Conservation (phyloP, 1,139 yeast genomes). For the Protomyces macrosporus region DNA sequence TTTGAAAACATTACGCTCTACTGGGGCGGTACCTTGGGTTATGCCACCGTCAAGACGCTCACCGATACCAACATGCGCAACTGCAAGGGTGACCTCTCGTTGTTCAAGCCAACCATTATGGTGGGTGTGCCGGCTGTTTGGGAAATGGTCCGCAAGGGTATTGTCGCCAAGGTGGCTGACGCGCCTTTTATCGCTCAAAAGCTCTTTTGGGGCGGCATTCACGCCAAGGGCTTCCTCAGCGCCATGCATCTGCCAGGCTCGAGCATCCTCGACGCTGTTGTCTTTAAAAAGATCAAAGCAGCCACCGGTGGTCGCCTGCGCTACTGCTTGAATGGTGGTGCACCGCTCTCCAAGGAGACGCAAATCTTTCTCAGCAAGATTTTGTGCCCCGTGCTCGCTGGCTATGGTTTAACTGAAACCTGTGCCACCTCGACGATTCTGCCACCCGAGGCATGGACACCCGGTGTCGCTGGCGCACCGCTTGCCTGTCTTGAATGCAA, state of each 20-base stretch:
- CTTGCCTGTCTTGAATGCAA: slow-evolving; percentile 81
- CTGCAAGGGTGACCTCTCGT: slow-evolving; percentile 81
- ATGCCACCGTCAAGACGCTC: slow-evolving; percentile 87
- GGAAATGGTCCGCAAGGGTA: slow-evolving; percentile 94
- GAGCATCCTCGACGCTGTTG: slow-evolving; percentile 54
- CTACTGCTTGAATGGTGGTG: slow-evolving; percentile 82
- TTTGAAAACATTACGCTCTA: slow-evolving; percentile 73
- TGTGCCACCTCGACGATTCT: slow-evolving; percentile 78
- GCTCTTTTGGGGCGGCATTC: slow-evolving; percentile 83
- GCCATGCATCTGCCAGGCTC: slow-evolving; percentile 70
- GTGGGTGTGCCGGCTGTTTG: slow-evolving; percentile 99
- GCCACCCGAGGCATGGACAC: slow-evolving; percentile 60
- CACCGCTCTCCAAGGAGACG: slow-evolving; percentile 82
- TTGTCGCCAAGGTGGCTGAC: slow-evolving; percentile 64
- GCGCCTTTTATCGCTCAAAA: slow-evolving; percentile 66
- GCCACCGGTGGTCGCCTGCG: slow-evolving; percentile 92
- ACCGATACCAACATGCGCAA: slow-evolving; percentile 75
- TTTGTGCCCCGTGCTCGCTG: slow-evolving; percentile 83
- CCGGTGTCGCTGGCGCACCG: slow-evolving; percentile 74
- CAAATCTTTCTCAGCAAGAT: slow-evolving; percentile 73
- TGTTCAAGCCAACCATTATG: slow-evolving; percentile 87
- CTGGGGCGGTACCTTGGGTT: slow-evolving; percentile 91
- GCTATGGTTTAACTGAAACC: slow-evolving; percentile 96
- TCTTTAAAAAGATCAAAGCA: slow-evolving; percentile 82
- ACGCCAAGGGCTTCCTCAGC: slow-evolving; percentile 59